Evolutionary conservation across 441 rosid genomes (phyloP), one percentile per base, ranked within the genome.

Genomic region (Adansonia rubrostipa): DNA sequence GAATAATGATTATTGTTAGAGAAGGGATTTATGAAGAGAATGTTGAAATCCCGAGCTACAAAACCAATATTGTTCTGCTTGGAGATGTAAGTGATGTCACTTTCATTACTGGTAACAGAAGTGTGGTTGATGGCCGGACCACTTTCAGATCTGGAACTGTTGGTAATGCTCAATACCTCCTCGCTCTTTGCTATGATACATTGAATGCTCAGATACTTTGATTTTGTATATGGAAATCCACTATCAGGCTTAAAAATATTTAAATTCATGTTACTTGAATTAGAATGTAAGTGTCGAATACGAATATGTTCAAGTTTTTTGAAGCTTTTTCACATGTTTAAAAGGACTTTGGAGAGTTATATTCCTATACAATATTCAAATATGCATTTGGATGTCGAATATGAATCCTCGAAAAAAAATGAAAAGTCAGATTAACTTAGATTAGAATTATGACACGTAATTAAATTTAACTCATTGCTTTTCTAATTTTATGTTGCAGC

Each of bases 141-240:
- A 90, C 96, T 78, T 94, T 91, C 88, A 82, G 96, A 89, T 92
- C 97, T 77, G 96, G 96, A 42, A 91, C 96, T 77, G 82, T 94
- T 40, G 97, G 98, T 92, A 80, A 71, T 13, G 28, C 22, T 20
- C 50, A 7, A 58, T 48, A 57, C 42, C 40, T 40, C 65, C 75
- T 28, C 11, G 50, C 28, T 8, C 14, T 51, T 51, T 22, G 33
- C 40, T 65, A 65, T 62, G 45, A 47, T 56, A 53, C 44, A 66
- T 75, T 4, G 6, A 24, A 47, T 2, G 5, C 14, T 3, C 14
- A 15, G 2, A 53, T 4, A 53, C 57, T 53, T 53, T 4, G 7
- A 17, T 53, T 54, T 54, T 54, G 53, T 5, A 14, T 5, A 15
- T n/a, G 58, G 58, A 54, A 54, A 28, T 54, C 8, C 20, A 54